These are phyloP conservation scores for Phytophthora citrophthora DNA, from an alignment of 352 stramenopile genomes.

Conservation along the genomic window DNA sequence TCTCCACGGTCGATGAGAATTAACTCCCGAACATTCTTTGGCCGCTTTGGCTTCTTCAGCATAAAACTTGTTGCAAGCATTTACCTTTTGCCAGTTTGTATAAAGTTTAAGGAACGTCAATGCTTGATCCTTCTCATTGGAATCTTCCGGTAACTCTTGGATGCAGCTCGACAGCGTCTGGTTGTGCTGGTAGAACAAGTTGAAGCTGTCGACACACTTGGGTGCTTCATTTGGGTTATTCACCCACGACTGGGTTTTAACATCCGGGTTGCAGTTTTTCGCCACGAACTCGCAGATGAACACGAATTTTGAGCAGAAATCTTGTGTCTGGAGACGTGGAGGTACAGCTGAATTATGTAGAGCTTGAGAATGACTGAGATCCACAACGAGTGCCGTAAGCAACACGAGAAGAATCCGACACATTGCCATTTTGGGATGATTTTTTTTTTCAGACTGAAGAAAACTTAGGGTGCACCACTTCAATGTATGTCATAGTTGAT, in stretches of 20 bases:
- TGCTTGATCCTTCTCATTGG: constrained; percentile 18
- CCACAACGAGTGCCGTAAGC: constrained; percentile 2
- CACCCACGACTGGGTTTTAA: constrained; percentile 6
- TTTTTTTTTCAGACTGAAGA: no score
- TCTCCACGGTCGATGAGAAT: constrained; percentile 55
- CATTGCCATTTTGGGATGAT: constrained; percentile 2
- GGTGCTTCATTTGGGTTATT: constrained; percentile 6
- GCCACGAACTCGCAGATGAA: constrained; percentile 51
- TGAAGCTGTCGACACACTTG: constrained; percentile 57
- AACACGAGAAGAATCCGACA: constrained; percentile 6
- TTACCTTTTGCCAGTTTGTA: constrained; percentile 50
- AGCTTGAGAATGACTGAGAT: not conserved
- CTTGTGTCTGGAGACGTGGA: not conserved
- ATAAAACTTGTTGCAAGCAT: constrained; percentile 61
- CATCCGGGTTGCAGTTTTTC: constrained; percentile 36
- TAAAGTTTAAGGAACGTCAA: constrained; percentile 52
- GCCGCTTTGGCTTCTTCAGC: constrained; percentile 53
- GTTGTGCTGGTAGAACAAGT: constrained; percentile 55
- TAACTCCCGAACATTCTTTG: constrained; percentile 43
- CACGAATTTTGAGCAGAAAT: constrained; percentile 49
- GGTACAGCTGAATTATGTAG: not conserved
- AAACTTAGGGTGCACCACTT: not conserved
- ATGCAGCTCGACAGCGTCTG: constrained; percentile 49
- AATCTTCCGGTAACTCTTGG: constrained; percentile 10
- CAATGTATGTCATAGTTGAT: not conserved